phyloP scores from a whole-genome alignment of 192 early-diverging fungal species.

The Gamsiella multidivaricata region DNA sequence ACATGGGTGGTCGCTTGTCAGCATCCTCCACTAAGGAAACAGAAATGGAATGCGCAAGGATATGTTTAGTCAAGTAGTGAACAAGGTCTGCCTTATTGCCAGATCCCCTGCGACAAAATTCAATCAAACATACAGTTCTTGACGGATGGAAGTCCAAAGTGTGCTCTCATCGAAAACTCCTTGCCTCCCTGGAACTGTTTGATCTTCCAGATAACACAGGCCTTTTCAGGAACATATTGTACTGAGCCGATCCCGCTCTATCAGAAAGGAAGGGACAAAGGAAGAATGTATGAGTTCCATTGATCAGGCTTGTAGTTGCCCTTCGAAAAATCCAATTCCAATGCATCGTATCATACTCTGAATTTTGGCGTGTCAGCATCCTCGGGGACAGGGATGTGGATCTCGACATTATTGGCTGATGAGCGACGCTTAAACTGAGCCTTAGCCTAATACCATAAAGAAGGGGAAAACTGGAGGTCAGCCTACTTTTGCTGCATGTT shows the following conservation, averaged over 20 bases:
- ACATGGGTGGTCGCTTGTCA: constrained; percentile 84
- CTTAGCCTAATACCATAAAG: constrained; percentile 71
- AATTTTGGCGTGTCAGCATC: constrained; percentile 98
- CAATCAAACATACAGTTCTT: constrained; percentile 65
- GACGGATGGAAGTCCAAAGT: constrained; percentile 88
- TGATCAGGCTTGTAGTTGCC: neutral
- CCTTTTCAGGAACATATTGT: constrained; percentile 93
- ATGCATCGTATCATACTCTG: constrained; percentile 73
- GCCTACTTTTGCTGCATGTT: neutral
- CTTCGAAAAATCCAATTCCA: neutral
- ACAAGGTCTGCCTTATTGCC: neutral
- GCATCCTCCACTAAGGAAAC: constrained; percentile 72
- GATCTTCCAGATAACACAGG: constrained; percentile 97
- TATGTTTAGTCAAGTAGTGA: neutral
- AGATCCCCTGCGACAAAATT: neutral
- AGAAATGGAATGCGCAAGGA: neutral
- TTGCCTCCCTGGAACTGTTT: constrained; percentile 98
- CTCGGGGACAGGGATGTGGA: constrained; percentile 96
- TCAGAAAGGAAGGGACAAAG: neutral
- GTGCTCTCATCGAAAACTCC: constrained; percentile 91
- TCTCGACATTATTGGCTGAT: constrained; percentile 98
- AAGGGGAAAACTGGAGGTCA: neutral
- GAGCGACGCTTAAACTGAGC: constrained; percentile 98
- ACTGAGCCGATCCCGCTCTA: constrained; percentile 88
- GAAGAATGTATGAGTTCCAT: neutral